Percentiles rank a stretch among this genome's conserved stretches.
phyloP scores from a whole-genome alignment of 768 basidiomycete species.

The Pleurotus salmoneostramineus region DNA sequence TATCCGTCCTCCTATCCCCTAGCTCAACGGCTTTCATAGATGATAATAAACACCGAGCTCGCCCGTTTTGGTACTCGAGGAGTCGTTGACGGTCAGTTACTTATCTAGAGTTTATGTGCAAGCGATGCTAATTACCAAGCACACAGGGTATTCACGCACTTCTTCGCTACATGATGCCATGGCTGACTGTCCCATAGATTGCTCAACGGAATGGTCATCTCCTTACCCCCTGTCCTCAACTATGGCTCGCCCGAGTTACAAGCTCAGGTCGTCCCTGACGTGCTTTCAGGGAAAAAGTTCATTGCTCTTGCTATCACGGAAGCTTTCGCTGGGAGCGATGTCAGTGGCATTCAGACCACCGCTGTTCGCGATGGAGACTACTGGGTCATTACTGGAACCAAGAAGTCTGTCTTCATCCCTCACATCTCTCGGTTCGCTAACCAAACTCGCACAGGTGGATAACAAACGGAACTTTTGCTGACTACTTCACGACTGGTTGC shows the following conservation, averaged over 20 bases:
- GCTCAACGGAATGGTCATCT: conserved; percentile 78
- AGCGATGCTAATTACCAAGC: background rate
- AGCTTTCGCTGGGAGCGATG: conserved; percentile 90
- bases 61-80: conserved; percentile 81
- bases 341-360: conserved; percentile 78
- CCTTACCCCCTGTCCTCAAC: conserved; percentile 87
- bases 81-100: conserved; percentile 68
- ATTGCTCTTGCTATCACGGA: conserved; percentile 91
- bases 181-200: conserved; percentile 25
- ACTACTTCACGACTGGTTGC: conserved; percentile 82
- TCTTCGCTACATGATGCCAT: background rate
- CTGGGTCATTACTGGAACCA: conserved; percentile 90
- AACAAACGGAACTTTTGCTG: conserved; percentile 81
- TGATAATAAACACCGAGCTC: conserved; percentile 79
- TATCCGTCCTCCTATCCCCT: background rate
- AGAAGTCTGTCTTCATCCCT: conserved; percentile 54
- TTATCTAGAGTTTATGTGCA: background rate
- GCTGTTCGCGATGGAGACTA: conserved; percentile 82
- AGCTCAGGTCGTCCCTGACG: conserved; percentile 66
- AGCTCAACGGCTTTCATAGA: conserved; percentile 28
- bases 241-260: conserved; percentile 77
- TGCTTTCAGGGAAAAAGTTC: conserved; percentile 76
- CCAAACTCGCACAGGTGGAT: conserved; percentile 60
- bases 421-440: background rate
- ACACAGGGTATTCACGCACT: background rate